These are phyloP conservation scores for Otatea glauca DNA, from an alignment of 176 grass and related monocot genomes.

Conservation along the genomic window DNA sequence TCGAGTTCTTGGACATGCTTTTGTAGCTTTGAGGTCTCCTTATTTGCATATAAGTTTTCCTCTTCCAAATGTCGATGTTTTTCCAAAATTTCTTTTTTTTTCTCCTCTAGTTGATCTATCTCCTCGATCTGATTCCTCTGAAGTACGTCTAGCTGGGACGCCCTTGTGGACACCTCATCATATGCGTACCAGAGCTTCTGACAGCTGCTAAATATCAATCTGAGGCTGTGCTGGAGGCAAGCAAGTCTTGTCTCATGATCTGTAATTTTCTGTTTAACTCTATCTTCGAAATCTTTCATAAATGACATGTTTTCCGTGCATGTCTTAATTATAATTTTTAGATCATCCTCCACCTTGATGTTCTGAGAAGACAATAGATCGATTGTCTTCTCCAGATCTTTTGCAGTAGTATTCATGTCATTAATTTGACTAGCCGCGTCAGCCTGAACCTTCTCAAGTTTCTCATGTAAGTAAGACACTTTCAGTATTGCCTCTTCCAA, in stretches of 20 bases:
- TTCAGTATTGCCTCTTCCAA: conserved; percentile 52
- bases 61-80: conserved; percentile 53
- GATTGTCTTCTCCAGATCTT: conserved; percentile 51
- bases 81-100: conserved; percentile 30
- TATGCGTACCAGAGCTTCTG: conserved; percentile 58
- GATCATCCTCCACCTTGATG: conserved; percentile 49
- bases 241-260: conserved; percentile 47
- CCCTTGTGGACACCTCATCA: conserved; percentile 45
- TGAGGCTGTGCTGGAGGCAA: conserved; percentile 45
- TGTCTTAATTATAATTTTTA: conserved; percentile 58
- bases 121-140: conserved; percentile 50
- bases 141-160: conserved; percentile 53
- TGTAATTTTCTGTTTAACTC: conserved; percentile 53
- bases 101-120: conserved; percentile 44
- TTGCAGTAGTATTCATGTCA: conserved; percentile 45
- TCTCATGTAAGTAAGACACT: conserved; percentile 38
- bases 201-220: conserved; percentile 33
- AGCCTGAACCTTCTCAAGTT: conserved; percentile 43
- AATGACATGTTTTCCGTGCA: conserved; percentile 48
- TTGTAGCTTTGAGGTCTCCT: conserved; percentile 58
- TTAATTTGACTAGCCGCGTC: conserved; percentile 49
- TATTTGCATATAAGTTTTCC: conserved; percentile 46
- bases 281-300: conserved; percentile 60
- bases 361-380: conserved; percentile 56
- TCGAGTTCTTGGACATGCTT: conserved; percentile 61